A percentile compares a stretch with the other conserved stretches of the same genome.
Conservation (phyloP, 257 asterid genomes). For the Solanum habrochaites region DNA sequence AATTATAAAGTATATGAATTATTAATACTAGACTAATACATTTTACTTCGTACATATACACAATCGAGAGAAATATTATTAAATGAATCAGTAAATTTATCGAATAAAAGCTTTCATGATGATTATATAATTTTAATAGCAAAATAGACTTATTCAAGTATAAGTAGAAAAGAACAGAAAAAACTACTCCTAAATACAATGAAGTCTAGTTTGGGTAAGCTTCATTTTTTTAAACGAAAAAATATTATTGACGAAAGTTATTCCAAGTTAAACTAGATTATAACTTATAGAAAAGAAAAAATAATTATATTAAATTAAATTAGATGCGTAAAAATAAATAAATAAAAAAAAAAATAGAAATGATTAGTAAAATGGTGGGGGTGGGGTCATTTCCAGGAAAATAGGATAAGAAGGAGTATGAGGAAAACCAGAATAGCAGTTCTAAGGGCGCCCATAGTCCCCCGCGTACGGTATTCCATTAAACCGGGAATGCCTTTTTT, state of each 20-base stretch:
- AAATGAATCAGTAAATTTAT: not conserved
- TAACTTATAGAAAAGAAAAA: no score
- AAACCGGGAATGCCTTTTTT: conserved; percentile 12
- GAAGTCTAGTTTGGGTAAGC: no score
- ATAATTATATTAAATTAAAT: no score
- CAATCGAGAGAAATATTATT: not conserved
- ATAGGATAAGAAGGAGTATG: conserved; percentile 10
- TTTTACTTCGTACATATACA: not conserved
- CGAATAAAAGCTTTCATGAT: not conserved
- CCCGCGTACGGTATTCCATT: conserved; percentile 12
- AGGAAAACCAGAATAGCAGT: conserved; percentile 16
- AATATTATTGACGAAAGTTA: no score
- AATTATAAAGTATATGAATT: not conserved
- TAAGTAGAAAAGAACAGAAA: no score
- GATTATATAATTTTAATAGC: not conserved
- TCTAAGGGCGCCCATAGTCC: conserved; percentile 33
- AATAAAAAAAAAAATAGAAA: not conserved
- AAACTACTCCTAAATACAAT: no score
- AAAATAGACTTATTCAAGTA: not conserved
- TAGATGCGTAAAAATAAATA: no score
- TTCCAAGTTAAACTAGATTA: no score
- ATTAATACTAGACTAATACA: not conserved
- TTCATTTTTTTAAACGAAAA: no score
- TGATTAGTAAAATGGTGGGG: not conserved
- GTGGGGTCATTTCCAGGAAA: not conserved